These are phyloP conservation scores for Capronia coronata DNA, from an alignment of 2,329 filamentous ascomycete genomes.

Conservation along the genomic window DNA sequence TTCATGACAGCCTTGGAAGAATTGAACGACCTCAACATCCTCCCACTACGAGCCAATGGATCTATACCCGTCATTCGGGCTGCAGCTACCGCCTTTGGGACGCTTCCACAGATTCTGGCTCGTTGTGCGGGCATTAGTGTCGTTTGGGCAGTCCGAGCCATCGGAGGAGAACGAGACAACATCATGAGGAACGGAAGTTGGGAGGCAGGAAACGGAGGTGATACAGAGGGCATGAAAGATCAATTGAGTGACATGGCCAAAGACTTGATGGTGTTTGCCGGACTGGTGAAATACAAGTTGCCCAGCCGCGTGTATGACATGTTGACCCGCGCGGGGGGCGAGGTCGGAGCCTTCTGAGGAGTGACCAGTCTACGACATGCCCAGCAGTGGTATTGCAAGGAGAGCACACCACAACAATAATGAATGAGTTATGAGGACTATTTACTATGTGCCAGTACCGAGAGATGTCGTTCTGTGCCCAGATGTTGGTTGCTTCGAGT, in stretches of 20 bases:
- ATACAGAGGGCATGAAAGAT: conserved; percentile 25
- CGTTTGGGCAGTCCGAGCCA: conserved; percentile 88
- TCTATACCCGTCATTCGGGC: conserved; percentile 72
- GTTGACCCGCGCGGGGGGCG: conserved; percentile 71
- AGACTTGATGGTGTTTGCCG: conserved; percentile 89
- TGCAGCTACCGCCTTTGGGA: conserved; percentile 72
- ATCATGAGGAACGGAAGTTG: conserved; percentile 61
- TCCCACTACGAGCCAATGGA: conserved; percentile 26
- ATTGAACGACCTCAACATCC: conserved; percentile 24
- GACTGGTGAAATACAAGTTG: conserved; percentile 84
- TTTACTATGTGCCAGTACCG: too few species aligned
- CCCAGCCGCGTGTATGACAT: conserved; percentile 82
- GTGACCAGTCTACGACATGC: not conserved
- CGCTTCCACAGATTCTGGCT: conserved; percentile 71
- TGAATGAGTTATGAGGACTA: not conserved
- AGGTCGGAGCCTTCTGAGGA: conserved; percentile 44
- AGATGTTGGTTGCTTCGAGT: too few species aligned
- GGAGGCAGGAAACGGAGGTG: conserved; percentile 59
- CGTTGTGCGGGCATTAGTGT: conserved; percentile 86
- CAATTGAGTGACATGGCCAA: conserved; percentile 57
- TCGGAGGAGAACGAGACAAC: conserved; percentile 68
- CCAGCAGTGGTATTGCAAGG: not conserved
- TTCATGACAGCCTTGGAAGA: conserved; percentile 48
- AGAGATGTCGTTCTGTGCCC: too few species aligned
- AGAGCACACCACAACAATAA: not conserved